Base-by-base conservation (phyloP, 768 basidiomycete species). In the Boletus fagicola region DNA sequence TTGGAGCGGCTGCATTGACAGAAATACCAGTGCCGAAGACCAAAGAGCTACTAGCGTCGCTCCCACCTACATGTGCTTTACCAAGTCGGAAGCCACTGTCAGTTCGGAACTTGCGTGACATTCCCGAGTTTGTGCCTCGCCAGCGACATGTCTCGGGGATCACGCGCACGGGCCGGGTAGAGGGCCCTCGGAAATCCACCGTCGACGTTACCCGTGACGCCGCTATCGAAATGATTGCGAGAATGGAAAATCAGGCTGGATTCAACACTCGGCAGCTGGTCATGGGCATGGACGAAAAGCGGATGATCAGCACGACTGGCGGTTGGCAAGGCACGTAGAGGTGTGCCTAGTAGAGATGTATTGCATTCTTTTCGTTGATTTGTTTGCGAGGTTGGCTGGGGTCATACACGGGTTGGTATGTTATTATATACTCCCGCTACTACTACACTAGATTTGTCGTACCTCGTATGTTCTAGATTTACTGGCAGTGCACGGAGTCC, bases 51-150 rank as follows among this genome's bases (percentile, higher is more conserved):
- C 22, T 38, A 2, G 18, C 12, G 28, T 12, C 47, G 20, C 20
- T 30, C 24, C 35, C 38, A 9, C 20, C 53, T 18, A 48, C 40
- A 5, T 30, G 28, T 28, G 40, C 15, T 39, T 22, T 15, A 18
- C 49, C 57, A 12, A 18, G 13, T 38, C 53, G 40, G 24, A 60
- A 56, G 35, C 53, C 48, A 12, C 24, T 54, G 36, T 45, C 40
- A 1, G 36, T 30, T 38, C 66, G 60, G 11, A 57, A 57, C 45
- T 5, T 61, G 22, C 58, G 53, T 18, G 63, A 61, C 53, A 57
- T 68, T 50, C 68, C 63, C 48, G 66, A 70, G 39, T 70, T 70
- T 46, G 56, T 70, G 15, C 68, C 68, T 56, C 58, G 64, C 18
- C 68, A 61, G 38, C 57, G 56, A 50, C 54, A 39, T 9, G 31